Evolutionary conservation across 2,329 filamentous ascomycete genomes (phyloP).

Genomic region (Trichoderma gracile): DNA sequence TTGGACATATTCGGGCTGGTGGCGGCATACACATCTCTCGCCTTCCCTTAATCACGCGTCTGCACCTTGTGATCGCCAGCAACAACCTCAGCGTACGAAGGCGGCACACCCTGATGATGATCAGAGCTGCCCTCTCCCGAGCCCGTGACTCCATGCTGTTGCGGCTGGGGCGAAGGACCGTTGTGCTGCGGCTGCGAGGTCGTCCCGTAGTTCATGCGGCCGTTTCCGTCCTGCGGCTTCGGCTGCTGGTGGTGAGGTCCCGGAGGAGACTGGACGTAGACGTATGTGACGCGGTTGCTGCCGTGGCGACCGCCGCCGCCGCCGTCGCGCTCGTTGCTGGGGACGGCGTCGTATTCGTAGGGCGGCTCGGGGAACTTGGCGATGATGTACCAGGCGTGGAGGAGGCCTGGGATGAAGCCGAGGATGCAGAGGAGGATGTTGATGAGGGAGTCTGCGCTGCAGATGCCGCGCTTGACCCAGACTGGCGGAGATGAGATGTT

Average conservation of each 20-base stretch:
- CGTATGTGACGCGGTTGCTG: conserved; percentile 65
- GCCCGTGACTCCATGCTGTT: conserved; percentile 38
- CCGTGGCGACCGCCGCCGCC: no score
- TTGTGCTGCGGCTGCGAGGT: neutral
- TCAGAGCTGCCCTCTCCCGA: conserved; percentile 45
- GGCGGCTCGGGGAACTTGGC: conserved; percentile 78
- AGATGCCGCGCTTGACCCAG: conserved; percentile 95
- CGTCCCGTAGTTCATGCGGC: conserved; percentile 51
- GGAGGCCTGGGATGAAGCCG: conserved; percentile 78
- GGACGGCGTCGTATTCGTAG: conserved; percentile 67
- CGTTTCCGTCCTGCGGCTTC: conserved; percentile 26
- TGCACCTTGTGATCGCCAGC: conserved; percentile 92
- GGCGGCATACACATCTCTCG: neutral
- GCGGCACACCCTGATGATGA: conserved; percentile 56
- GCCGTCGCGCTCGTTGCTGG: conserved; percentile 48
- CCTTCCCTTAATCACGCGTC: conserved; percentile 37
- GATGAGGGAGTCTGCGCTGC: conserved; percentile 88
- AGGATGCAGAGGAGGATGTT: conserved; percentile 88
- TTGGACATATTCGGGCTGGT: neutral
- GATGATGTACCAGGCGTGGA: conserved; percentile 99
- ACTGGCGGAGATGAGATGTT: conserved; percentile 53
- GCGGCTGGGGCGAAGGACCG: conserved; percentile 26
- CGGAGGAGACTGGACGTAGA: conserved; percentile 64
- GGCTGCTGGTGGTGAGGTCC: conserved; percentile 41
- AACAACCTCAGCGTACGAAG: conserved; percentile 87